These are phyloP conservation scores for Turritis glabra DNA, from an alignment of 345 rosid species.

Conservation along the genomic window DNA sequence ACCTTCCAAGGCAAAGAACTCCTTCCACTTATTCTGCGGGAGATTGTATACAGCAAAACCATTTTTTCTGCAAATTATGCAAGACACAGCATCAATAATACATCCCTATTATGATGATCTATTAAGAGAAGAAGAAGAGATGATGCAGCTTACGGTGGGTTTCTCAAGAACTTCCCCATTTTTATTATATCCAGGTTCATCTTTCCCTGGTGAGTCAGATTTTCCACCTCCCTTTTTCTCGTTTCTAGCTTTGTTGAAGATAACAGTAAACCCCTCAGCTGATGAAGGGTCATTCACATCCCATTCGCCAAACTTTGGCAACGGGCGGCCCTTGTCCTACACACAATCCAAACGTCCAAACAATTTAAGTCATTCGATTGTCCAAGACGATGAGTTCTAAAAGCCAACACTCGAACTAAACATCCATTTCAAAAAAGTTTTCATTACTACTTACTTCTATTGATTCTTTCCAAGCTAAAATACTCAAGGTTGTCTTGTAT, in stretches of 20 bases:
- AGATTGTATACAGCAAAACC: slow-evolving; percentile 42
- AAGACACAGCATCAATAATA: neutral
- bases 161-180: slow-evolving; percentile 47
- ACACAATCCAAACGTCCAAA: slow-evolving; percentile 9
- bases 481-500: neutral
- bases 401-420: neutral
- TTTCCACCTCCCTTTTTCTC: slow-evolving; percentile 55
- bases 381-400: neutral
- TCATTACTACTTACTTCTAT: neutral
- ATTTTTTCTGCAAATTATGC: slow-evolving; percentile 35
- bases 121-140: neutral
- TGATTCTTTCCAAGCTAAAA: neutral
- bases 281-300: slow-evolving; percentile 62
- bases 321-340: slow-evolving; percentile 55
- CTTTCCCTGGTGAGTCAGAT: slow-evolving; percentile 45
- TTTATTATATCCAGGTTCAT: slow-evolving; percentile 45
- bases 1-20: slow-evolving; percentile 19
- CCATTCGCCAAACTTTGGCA: slow-evolving; percentile 69
- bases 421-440: neutral
- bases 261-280: slow-evolving; percentile 60
- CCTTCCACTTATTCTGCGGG: slow-evolving; percentile 25
- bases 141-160: slow-evolving; percentile 55
- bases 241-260: slow-evolving; percentile 64
- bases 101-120: neutral
- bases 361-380: neutral